Percentiles rank a stretch among this genome's conserved stretches.
phyloP scores from a whole-genome alignment of 345 rosid genomes.

The Turnera subulata region DNA sequence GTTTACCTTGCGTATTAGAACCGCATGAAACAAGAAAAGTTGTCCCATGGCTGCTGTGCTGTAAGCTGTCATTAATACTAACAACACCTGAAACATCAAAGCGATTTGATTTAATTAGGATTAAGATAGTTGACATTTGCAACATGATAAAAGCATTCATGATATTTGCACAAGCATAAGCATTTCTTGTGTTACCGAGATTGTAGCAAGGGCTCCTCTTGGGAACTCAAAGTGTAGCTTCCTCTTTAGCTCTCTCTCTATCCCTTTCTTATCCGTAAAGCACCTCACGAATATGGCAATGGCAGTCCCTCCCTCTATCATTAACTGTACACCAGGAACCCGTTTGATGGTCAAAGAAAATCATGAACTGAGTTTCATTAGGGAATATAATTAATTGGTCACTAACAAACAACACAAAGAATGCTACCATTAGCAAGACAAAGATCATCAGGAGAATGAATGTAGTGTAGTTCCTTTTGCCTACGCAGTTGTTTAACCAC shows the following conservation, averaged over 20 bases:
- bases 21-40: too few relatives aligned
- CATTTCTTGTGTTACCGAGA: constrained; percentile 50
- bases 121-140: not conserved
- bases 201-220: constrained; percentile 70
- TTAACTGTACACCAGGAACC: constrained; percentile 56
- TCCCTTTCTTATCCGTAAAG: constrained; percentile 72
- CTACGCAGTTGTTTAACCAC: constrained; percentile 61
- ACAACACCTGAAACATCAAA: constrained; percentile 45
- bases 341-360: constrained; percentile 4
- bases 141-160: constrained; percentile 1
- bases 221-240: constrained; percentile 66
- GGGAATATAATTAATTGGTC: not conserved
- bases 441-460: too few relatives aligned
- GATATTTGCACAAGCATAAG: too few relatives aligned
- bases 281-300: constrained; percentile 86
- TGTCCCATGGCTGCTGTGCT: constrained; percentile 60
- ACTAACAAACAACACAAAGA: too few relatives aligned
- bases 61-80: constrained; percentile 72
- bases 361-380: not conserved
- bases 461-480: too few relatives aligned
- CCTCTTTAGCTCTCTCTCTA: constrained; percentile 65
- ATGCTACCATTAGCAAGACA: too few relatives aligned
- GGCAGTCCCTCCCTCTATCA: constrained; percentile 88
- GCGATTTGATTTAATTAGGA: constrained; percentile 13
- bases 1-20: too few relatives aligned